Evolutionary conservation across 202 grass and related monocot genomes (phyloP), one percentile per base, ranked within the genome.

Genomic region (Schoenoplectus tabernaemontani): DNA sequence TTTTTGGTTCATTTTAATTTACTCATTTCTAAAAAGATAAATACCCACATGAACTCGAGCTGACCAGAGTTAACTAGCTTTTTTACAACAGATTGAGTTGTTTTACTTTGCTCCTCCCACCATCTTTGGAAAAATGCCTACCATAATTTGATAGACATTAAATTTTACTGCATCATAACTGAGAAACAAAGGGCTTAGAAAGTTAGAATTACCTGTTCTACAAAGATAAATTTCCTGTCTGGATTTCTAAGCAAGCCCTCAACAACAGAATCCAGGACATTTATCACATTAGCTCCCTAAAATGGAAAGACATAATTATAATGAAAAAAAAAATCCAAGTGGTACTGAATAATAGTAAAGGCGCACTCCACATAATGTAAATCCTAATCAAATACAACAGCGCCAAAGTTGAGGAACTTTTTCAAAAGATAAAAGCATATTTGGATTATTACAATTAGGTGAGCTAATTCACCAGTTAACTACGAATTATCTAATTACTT

Each of bases 71-170:
- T 77, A 1, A 93, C 89, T 44, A 97, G 87, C 42, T 88, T 72
- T 63, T 66, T 85, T 19, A 97, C 89, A 70, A 90, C 44, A 33
- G 79, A 82, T 66, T 93, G 84, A 53, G 80, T 88, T 84, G 61
- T 47, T 54, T 85, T 81, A 86, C 83, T 97, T 90, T 97, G 83
- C 84, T 97, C 91, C 36, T 36, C 77, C 93, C 93, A 97, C 93
- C 93, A 97, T 73, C 91, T 97, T 90, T 97, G 93, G 84, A 97
- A 97, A 82, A 97, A 97, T 22, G 93, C 91, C 93, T 97, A 69
- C n/a, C 38, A 84, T 17, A 85, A 78, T 1, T 9, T 0, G 13
- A 69, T 5, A 57, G 20, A 19, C 71, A 82, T 58, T 82, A 41
- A 47, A 43, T 39, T 70, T n/a, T 54, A 20, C 11, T 72, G 59